Conservation (phyloP, 768 basidiomycete genomes). For the Lyophyllum shimeji region DNA sequence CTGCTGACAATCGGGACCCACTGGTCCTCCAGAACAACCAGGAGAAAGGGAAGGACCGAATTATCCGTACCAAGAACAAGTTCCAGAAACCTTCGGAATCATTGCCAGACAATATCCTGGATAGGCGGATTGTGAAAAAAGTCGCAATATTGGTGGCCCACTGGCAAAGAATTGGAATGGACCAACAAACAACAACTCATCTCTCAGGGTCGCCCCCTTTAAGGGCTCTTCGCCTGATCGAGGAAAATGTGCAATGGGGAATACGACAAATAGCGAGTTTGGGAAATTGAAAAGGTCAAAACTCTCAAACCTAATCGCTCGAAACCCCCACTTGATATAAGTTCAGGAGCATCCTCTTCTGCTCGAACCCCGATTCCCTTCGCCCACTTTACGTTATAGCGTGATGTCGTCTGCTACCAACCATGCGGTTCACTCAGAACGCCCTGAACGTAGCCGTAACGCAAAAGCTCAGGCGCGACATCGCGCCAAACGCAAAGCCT, state of each 20-base stretch:
- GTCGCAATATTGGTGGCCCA: constrained; percentile 3
- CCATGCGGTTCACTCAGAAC: constrained; percentile 57
- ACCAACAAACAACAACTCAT: constrained; percentile 17
- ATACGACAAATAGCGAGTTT: constrained; percentile 33
- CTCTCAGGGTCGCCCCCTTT: constrained; percentile 38
- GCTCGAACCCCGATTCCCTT: constrained; percentile 53
- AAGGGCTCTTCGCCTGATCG: constrained; percentile 40
- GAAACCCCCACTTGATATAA: constrained; percentile 40
- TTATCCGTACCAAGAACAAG: constrained; percentile 16
- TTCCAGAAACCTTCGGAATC: constrained; percentile 3
- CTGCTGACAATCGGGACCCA: constrained; percentile 8
- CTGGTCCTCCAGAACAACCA: constrained; percentile 6
- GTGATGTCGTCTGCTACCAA: constrained; percentile 61
- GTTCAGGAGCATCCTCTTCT: constrained; percentile 33
- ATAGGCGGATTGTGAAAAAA: constrained; percentile 6
- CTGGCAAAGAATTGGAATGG: constrained; percentile 17
- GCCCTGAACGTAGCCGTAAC: constrained; percentile 84
- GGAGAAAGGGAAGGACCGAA: constrained; percentile 23
- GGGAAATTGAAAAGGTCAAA: constrained; percentile 32
- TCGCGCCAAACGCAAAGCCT: constrained; percentile 90
- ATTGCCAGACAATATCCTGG: constrained; percentile 1
- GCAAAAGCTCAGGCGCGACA: constrained; percentile 88
- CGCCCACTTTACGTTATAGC: constrained; percentile 51
- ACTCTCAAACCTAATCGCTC: constrained; percentile 33
- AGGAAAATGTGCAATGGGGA: constrained; percentile 53